Conservation (phyloP, 176 grass and related monocot species). For the Musa schizocarpa region DNA sequence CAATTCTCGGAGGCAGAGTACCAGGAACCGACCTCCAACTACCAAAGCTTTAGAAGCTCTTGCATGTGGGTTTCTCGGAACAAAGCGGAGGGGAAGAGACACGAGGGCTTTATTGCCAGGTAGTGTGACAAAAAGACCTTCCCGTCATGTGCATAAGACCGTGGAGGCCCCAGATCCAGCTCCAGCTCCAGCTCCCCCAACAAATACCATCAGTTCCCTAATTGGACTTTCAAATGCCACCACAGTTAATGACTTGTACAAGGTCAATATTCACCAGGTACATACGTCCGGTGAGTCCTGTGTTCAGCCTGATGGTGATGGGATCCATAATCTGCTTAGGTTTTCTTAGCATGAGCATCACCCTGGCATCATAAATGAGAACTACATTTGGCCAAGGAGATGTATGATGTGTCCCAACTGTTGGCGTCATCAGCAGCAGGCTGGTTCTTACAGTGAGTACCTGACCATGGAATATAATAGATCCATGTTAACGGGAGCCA, state of each 20-base stretch:
- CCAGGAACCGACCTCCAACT: conserved; percentile 75
- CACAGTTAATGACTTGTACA: background rate
- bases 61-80: conserved; percentile 65
- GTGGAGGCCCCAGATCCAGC: conserved; percentile 5
- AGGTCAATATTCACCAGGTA: background rate
- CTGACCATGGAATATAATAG: too few relatives aligned
- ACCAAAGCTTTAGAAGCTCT: conserved; percentile 70
- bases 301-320: background rate
- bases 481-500: background rate
- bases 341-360: background rate
- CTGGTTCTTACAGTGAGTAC: background rate
- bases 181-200: background rate
- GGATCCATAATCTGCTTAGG: background rate
- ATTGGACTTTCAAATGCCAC: background rate
- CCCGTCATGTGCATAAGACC: conserved; percentile 31
- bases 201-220: too few relatives aligned
- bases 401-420: background rate
- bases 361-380: background rate
- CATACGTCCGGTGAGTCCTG: too few relatives aligned
- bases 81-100: conserved; percentile 46
- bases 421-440: background rate
- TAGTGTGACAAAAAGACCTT: conserved; percentile 26
- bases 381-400: background rate
- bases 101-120: conserved; percentile 5
- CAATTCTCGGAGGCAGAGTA: conserved; percentile 54